phyloP scores from a whole-genome alignment of 495 filamentous ascomycete species.

The Penicillium antarcticum region DNA sequence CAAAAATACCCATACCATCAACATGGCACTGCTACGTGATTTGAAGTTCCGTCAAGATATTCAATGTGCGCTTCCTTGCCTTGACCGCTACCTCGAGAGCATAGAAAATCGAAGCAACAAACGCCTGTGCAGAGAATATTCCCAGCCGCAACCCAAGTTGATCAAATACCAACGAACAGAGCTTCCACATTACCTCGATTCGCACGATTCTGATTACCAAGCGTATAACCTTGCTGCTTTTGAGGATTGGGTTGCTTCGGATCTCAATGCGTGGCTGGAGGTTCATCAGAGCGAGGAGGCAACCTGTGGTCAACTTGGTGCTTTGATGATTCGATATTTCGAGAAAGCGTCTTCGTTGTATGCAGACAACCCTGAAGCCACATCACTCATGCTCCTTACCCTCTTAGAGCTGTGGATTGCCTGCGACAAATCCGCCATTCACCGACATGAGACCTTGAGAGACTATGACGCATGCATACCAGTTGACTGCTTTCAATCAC shows the following conservation, averaged over 20 bases:
- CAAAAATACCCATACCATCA: neutral
- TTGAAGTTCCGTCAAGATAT: no score
- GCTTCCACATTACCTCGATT: neutral
- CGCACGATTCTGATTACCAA: neutral
- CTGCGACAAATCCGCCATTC: slow-evolving; percentile 51
- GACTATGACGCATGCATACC: slow-evolving; percentile 53
- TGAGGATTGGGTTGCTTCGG: slow-evolving; percentile 42
- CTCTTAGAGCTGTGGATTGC: slow-evolving; percentile 63
- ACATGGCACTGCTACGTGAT: no score
- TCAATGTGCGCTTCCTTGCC: no score
- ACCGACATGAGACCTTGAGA: slow-evolving; percentile 36
- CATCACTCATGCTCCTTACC: slow-evolving; percentile 59
- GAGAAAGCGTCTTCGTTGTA: slow-evolving; percentile 31
- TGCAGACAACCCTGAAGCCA: slow-evolving; percentile 40
- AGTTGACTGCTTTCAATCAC: slow-evolving; percentile 33
- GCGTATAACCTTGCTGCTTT: slow-evolving; percentile 21
- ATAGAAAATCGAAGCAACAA: no score
- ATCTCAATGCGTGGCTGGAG: slow-evolving; percentile 36
- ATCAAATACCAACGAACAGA: no score
- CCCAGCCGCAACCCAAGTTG: no score
- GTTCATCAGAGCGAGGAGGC: no score
- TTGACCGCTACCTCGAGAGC: no score
- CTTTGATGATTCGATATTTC: slow-evolving; percentile 31
- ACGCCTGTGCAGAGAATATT: no score
- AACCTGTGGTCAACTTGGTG: slow-evolving; percentile 25